Percentiles rank a stretch among this genome's conserved stretches.
phyloP scores from a whole-genome alignment of 2,329 filamentous ascomycete genomes.

The Torrubiella hemipterigena region DNA sequence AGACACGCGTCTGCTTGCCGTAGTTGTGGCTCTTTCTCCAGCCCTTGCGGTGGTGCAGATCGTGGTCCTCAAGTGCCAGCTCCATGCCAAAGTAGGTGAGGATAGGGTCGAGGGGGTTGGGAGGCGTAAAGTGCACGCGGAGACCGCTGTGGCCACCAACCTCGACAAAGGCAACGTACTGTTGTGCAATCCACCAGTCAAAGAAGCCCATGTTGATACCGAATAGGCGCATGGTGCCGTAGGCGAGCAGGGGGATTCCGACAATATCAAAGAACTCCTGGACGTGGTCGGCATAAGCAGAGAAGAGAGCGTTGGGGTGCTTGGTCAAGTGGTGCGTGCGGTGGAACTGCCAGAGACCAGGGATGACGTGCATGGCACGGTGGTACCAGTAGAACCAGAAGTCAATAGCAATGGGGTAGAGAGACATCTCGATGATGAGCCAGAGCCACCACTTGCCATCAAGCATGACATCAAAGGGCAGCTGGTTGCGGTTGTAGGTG shows the following conservation, averaged over 20 bases:
- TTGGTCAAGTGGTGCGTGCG: slow-evolving; percentile 30
- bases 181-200: slow-evolving; percentile 31
- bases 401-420: slow-evolving; percentile 26
- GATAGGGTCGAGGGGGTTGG: slow-evolving; percentile 18
- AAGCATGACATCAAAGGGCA: slow-evolving; percentile 12
- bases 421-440: slow-evolving; percentile 20
- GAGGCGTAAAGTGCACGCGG: slow-evolving; percentile 19
- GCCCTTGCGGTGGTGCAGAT: slow-evolving; percentile 13
- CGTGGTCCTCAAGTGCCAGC: slow-evolving; percentile 24
- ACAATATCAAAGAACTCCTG: slow-evolving; percentile 28
- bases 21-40: slow-evolving; percentile 23
- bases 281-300: slow-evolving; percentile 25
- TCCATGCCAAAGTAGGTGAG: slow-evolving; percentile 19
- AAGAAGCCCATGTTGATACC: slow-evolving; percentile 30
- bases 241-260: slow-evolving; percentile 24
- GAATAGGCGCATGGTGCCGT: slow-evolving; percentile 15
- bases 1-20: slow-evolving; percentile 22
- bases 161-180: slow-evolving; percentile 26
- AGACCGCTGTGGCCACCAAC: slow-evolving; percentile 23
- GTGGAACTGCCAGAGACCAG: slow-evolving; percentile 26
- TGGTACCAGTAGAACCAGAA: slow-evolving; percentile 26
- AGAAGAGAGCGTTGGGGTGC: slow-evolving; percentile 26
- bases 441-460: slow-evolving; percentile 15
- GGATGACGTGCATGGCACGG: slow-evolving; percentile 25
- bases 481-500: slow-evolving; percentile 14